Base-by-base conservation (phyloP, 768 basidiomycete species). In the Tricholoma saponaceum region DNA sequence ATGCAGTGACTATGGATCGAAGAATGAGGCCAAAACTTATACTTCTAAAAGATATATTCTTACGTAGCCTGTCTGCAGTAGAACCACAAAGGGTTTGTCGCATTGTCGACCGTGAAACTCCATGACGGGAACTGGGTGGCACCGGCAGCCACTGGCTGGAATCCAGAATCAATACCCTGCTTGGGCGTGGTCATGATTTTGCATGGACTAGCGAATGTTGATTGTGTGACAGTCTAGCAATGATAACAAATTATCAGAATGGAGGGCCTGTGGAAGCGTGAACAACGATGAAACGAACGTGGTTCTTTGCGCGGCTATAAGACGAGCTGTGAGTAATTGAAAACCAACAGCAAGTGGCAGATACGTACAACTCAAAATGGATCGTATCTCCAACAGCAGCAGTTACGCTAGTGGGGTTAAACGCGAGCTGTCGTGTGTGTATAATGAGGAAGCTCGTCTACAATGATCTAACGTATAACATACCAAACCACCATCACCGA, bases 201-300 rank as follows among this genome's bases (percentile, higher is more conserved):
- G 67, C 86, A 87, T 22, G 86, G 86, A 49, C 58, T 62, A 37
- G 77, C 72, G 61, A 87, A 86, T 39, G 81, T 79, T 9, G 83
- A 85, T 67, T 85, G 82, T 5, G 84, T 84, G 49, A 83, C 80
- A 18, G 82, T 78, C 81, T 85, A 62, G 51, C 9, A 35, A 37
- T 25, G 23, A 3, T 5, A 55, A 26, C 10, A 25, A 43, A 44
- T 23, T 50, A 23, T 28, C 13, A 56, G 43, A n/a, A n/a, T n/a
- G n/a, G n/a, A n/a, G n/a, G n/a, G n/a, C n/a, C n/a, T n/a, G n/a
- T n/a, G 25, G 10, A 9, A 10, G 51, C 8, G 47, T 25, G 7
- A n/a, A 23, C 49, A 23, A 23, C 41, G 23, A 13, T 47, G n/a
- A 23, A 22, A 37, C 37, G 46, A 50, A 60, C 76, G 61, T 80